Percentiles rank a stretch among this genome's conserved stretches.
Evolutionary conservation across 1,284 basidiomycete species (phyloP).

Genomic region (Paramarasmius palmivorus): DNA sequence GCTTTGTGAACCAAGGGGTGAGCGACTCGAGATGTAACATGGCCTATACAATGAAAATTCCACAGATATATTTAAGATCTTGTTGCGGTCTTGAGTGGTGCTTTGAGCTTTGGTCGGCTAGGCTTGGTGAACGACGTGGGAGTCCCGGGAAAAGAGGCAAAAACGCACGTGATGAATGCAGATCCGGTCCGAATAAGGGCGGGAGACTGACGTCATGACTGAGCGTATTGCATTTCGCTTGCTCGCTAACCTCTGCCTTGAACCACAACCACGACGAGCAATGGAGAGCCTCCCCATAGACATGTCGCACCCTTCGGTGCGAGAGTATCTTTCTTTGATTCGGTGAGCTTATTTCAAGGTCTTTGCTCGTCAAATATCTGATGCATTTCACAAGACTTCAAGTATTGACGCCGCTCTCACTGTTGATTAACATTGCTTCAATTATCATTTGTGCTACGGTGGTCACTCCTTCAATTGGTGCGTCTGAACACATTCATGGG

Average conservation of each 20-base stretch:
- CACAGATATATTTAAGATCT: no score
- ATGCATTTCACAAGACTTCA: conserved; percentile 51
- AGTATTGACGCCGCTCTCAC: conserved; percentile 76
- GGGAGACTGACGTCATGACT: no score
- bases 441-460: conserved; percentile 57
- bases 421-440: conserved; percentile 68
- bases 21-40: no score
- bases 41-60: no score
- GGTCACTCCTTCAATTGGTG: conserved; percentile 55
- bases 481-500: conserved; percentile 13
- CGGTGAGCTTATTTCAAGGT: conserved; percentile 30
- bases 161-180: no score
- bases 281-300: conserved; percentile 55
- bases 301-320: conserved; percentile 49
- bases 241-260: neutral
- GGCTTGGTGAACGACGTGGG: no score
- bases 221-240: neutral
- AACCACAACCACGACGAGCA: conserved; percentile 10
- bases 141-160: no score
- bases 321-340: conserved; percentile 57
- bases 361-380: neutral
- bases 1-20: no score
- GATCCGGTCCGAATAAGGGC: no score
- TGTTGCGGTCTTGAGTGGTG: no score
- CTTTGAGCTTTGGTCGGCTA: no score